Evolutionary conservation across 176 grass and related monocot species (phyloP), one percentile per base, ranked within the genome.

Genomic region (Secale cereale): DNA sequence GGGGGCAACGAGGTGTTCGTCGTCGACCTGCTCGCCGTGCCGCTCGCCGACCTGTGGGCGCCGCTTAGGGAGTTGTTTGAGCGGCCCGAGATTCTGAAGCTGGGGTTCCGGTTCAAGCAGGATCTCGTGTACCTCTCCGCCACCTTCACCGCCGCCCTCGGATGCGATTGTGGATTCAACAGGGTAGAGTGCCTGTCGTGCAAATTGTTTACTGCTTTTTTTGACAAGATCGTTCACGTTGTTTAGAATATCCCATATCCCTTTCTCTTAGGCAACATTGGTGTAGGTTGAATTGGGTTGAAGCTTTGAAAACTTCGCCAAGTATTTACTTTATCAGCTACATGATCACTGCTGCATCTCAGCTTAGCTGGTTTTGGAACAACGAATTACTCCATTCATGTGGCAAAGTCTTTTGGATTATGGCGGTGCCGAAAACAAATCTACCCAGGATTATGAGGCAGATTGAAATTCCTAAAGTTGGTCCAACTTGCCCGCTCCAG

Each of bases 41-140:
- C 83, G 77, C 81, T 95, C 11, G 81, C 78, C 45, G 91, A 91
- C 26, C 65, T 99, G 29, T 92, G 89, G 86, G 84, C 76, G 52
- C 86, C 86, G 29, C 61, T 99, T 7, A 91, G 85, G 54, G 93
- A 94, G 48, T 83, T 99, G 76, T 96, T 98, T 66, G 88, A 92
- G 81, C 82, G 81, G 32, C 84, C 88, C 10, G 83, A 57, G 0
- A 70, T 86, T 66, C 68, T 98, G 22, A 98, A 96, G 87, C 87
- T 98, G 9, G 97, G 97, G 64, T 98, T 98, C 68, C 78, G 84
- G 50, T 98, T 98, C 82, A 98, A 96, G 81, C 97, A 98, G 88
- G 97, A 98, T 65, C 87, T 98, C 23, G 86, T 91, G 69, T 98
- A 87, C 65, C 90, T 98, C 29, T 98, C 93, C 26, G 83, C 86